Evolutionary conservation across 306 rosid genomes (phyloP), one percentile per base, ranked within the genome.

Genomic region (cucumber (Cucumis sativus)): DNA sequence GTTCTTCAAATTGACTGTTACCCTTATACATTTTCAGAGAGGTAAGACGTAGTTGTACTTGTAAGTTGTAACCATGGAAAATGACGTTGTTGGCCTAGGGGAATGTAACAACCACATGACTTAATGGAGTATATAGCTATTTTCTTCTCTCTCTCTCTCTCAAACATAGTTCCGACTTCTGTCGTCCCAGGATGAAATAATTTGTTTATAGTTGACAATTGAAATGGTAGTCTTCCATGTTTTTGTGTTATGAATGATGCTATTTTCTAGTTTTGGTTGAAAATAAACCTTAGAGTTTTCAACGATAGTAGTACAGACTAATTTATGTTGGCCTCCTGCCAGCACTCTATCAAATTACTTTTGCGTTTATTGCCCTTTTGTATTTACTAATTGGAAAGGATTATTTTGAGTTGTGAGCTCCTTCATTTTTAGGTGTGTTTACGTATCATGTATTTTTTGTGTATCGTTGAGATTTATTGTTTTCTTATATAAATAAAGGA

Each of bases 401-500:
- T 37, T 41, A n/a, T 68, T 68, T 56, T 68, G 56, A 21, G 56
- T 17, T 68, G 10, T 68, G 55, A 68, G 74, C 74, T 68, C 33
- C 74, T 51, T 51, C 61, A 20, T 51, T 51, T 23, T 28, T 15
- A 23, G 37, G 40, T 2, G 12, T 25, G 9, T 72, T 72, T 47
- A 16, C 21, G 5, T n/a, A 77, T 37, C 8, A 43, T 25, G 68
- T 79, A 15, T n/a, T 54, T 55, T 64, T 58, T 2, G 15, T 61
- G 30, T 35, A 41, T 71, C 62, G 45, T 56, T 77, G 74, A 68
- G 23, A 76, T 37, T 18, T 33, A 39, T 20, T 37, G 58, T 73
- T 78, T 52, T 63, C 33, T 41, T 41, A 35, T 20, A 10, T 8
- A 39, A 71, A 78, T 83, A 78, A 70, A 88, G 96, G 88, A 84